phyloP scores from a whole-genome alignment of 1,284 basidiomycete genomes.

The Melanopsichium pennsylvanicum region DNA sequence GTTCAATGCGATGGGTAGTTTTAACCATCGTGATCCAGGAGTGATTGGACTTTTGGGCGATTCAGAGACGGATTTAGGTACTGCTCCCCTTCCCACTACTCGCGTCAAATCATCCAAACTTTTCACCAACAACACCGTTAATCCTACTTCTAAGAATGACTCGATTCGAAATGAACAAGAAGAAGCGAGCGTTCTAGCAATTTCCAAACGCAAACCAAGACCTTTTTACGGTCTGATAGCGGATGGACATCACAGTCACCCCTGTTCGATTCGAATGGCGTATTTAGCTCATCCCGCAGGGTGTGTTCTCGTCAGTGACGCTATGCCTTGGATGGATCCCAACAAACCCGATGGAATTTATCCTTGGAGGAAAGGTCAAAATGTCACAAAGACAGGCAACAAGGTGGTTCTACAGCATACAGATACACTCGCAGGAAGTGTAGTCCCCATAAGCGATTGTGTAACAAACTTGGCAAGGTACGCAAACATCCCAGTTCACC shows the following conservation, averaged over 20 bases:
- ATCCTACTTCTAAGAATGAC: too few relatives aligned
- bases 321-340: slow-evolving; percentile 86
- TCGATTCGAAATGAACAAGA: too few relatives aligned
- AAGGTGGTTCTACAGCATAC: slow-evolving; percentile 84
- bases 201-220: slow-evolving; percentile 19
- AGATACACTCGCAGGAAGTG: slow-evolving; percentile 78
- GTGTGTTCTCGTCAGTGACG: slow-evolving; percentile 87
- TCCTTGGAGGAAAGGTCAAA: slow-evolving; percentile 82
- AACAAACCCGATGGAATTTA: slow-evolving; percentile 81
- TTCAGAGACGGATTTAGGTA: slow-evolving; percentile 59
- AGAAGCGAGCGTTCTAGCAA: too few relatives aligned
- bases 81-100: too few relatives aligned
- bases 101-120: too few relatives aligned
- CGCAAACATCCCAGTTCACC: slow-evolving; percentile 80
- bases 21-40: slow-evolving; percentile 72
- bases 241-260: slow-evolving; percentile 88
- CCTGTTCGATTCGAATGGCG: slow-evolving; percentile 84
- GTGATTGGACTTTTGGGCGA: slow-evolving; percentile 86
- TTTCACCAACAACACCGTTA: too few relatives aligned
- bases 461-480: slow-evolving; percentile 83
- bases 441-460: slow-evolving; percentile 79
- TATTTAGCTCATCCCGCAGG: slow-evolving; percentile 82
- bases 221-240: slow-evolving; percentile 85
- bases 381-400: slow-evolving; percentile 80
- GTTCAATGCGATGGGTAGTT: slow-evolving; percentile 89